Percentiles rank a stretch among this genome's conserved stretches.
Conservation (phyloP, 2,329 filamentous ascomycete species). For the Bipolaris cookei region DNA sequence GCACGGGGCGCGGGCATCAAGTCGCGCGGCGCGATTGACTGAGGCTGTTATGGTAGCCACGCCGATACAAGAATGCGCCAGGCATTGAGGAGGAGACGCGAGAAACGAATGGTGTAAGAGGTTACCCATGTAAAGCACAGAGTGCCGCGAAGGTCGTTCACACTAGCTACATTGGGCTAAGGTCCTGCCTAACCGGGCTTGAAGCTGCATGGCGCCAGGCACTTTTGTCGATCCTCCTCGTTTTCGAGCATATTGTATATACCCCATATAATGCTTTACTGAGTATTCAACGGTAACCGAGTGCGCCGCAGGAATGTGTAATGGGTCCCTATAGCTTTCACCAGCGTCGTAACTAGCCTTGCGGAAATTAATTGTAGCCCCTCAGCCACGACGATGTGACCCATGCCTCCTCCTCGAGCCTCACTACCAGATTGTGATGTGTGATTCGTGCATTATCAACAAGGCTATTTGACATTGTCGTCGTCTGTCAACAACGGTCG, state of each 20-base stretch:
- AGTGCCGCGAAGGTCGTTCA: slow-evolving; percentile 29
- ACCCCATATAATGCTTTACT: slow-evolving; percentile 44
- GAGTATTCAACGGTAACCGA: slow-evolving; percentile 36
- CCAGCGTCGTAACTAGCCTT: slow-evolving; percentile 13
- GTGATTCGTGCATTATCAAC: background rate
- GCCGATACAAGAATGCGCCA: slow-evolving; percentile 31
- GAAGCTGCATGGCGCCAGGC: slow-evolving; percentile 18
- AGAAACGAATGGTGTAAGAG: slow-evolving; percentile 48
- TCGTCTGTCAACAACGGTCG: slow-evolving; percentile 19
- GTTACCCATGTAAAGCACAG: slow-evolving; percentile 33
- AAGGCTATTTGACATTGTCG: slow-evolving; percentile 9
- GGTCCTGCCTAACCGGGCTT: slow-evolving; percentile 20
- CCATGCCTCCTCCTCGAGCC: slow-evolving; percentile 10
- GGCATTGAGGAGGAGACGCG: slow-evolving; percentile 39
- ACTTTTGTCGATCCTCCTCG: slow-evolving; percentile 16
- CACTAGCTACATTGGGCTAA: slow-evolving; percentile 25
- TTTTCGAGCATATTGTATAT: slow-evolving; percentile 38
- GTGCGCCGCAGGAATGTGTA: slow-evolving; percentile 32
- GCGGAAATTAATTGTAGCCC: slow-evolving; percentile 20
- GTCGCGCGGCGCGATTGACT: slow-evolving; percentile 35
- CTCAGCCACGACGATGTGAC: slow-evolving; percentile 11
- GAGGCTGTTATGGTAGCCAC: slow-evolving; percentile 38
- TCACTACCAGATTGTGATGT: slow-evolving; percentile 1
- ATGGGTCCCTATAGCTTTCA: slow-evolving; percentile 24
- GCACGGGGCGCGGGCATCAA: slow-evolving; percentile 37